A percentile compares a stretch with the other conserved stretches of the same genome.
Evolutionary conservation across 768 basidiomycete genomes (phyloP).

Genomic region (Mycena epipterygia): DNA sequence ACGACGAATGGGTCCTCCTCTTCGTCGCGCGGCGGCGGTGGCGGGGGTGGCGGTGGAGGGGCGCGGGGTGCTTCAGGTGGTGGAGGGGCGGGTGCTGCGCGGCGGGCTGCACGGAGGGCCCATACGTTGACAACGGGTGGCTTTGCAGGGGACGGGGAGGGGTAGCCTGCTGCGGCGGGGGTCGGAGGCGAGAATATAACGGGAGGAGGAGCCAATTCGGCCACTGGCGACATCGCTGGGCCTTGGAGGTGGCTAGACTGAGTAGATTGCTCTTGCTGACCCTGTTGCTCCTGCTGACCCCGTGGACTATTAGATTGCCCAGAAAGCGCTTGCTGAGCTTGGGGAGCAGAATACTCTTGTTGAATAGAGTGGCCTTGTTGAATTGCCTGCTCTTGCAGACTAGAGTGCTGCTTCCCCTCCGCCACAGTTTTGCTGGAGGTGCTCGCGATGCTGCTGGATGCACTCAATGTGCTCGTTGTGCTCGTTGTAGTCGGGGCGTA

Average conservation of each 20-base stretch:
- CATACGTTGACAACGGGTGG: constrained; percentile 29
- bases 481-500: not conserved
- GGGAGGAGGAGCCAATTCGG: not conserved
- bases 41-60: not conserved
- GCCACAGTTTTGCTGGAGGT: not conserved
- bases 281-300: not conserved
- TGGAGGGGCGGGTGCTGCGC: not conserved
- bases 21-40: constrained; percentile 1
- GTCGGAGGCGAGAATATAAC: not conserved
- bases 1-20: constrained; percentile 30
- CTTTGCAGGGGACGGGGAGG: constrained; percentile 4
- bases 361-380: too few relatives aligned
- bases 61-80: not conserved
- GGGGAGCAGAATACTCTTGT: too few relatives aligned
- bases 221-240: not conserved
- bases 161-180: not conserved
- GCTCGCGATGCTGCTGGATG: not conserved
- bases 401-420: not conserved
- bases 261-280: not conserved
- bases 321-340: not conserved
- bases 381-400: too few relatives aligned
- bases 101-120: constrained; percentile 27
- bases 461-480: not conserved
- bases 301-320: not conserved
- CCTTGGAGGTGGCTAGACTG: not conserved